Percentiles rank a stretch among this genome's conserved stretches.
Conservation (phyloP, 306 rosid genomes). For the Phaseolus lunatus region DNA sequence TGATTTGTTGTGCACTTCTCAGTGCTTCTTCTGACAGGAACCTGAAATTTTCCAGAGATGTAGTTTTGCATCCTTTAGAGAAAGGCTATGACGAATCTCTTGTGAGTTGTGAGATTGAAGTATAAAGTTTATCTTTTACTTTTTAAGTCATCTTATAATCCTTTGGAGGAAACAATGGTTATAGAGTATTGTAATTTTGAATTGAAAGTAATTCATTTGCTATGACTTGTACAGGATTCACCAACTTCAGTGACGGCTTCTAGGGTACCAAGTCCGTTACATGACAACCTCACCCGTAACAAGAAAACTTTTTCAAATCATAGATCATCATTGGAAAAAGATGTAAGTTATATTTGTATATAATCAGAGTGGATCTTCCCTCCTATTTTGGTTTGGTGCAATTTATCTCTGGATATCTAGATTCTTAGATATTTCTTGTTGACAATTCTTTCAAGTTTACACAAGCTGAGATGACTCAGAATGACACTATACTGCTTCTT, state of each 20-base stretch:
- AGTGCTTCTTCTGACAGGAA: slow-evolving; percentile 30
- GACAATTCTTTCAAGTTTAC: background rate
- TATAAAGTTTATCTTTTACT: background rate
- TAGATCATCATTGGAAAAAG: slow-evolving; percentile 25
- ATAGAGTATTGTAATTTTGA: background rate
- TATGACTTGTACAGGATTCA: slow-evolving; percentile 8
- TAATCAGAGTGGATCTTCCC: slow-evolving; percentile 18
- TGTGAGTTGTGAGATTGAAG: background rate
- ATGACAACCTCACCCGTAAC: background rate
- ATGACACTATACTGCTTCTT: background rate
- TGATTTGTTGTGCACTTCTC: background rate
- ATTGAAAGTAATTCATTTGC: background rate
- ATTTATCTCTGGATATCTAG: background rate
- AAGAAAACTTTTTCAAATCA: background rate
- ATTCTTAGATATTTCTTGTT: background rate
- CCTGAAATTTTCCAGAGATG: background rate
- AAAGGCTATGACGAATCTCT: background rate
- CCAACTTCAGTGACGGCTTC: slow-evolving; percentile 9
- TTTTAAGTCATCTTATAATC: background rate
- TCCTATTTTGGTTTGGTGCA: background rate
- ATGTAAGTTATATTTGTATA: slow-evolving; percentile 20
- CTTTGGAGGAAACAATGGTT: background rate
- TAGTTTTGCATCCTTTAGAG: background rate
- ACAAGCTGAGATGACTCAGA: background rate
- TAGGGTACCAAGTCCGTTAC: background rate